These are phyloP conservation scores for Cytospora piceae DNA, from an alignment of 2,329 filamentous ascomycete species.

Conservation along the genomic window DNA sequence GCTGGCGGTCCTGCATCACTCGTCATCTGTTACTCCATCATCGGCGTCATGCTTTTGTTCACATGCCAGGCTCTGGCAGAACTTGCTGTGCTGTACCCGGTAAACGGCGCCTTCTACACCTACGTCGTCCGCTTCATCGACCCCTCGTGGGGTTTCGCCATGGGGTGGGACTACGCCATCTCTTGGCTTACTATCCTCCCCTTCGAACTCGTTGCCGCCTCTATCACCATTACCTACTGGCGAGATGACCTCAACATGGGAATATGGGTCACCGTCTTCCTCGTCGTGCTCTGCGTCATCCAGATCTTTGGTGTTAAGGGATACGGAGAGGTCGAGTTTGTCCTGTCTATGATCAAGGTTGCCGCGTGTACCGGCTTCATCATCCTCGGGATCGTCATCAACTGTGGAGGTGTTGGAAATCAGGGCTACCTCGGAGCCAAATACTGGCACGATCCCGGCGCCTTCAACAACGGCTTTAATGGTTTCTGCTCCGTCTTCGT, in stretches of 20 bases:
- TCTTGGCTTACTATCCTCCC: constrained; percentile 54
- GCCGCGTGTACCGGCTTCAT: constrained; percentile 65
- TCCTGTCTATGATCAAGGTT: constrained; percentile 62
- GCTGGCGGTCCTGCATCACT: constrained; percentile 61
- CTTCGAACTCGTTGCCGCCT: constrained; percentile 58
- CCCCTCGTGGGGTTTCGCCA: constrained; percentile 60
- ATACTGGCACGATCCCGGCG: constrained; percentile 63
- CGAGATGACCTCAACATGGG: constrained; percentile 52
- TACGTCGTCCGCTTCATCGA: constrained; percentile 65
- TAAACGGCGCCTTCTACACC: constrained; percentile 66
- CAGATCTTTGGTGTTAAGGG: constrained; percentile 61
- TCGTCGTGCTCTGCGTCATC: constrained; percentile 54
- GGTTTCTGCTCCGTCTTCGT: constrained; percentile 57
- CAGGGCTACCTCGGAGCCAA: constrained; percentile 63
- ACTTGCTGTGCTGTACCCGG: constrained; percentile 61
- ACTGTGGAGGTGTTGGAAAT: constrained; percentile 59
- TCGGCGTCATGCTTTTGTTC: constrained; percentile 62
- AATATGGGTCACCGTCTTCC: constrained; percentile 61
- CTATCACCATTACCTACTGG: constrained; percentile 60
- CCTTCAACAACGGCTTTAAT: constrained; percentile 55
- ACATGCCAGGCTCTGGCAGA: constrained; percentile 64
- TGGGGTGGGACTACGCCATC: constrained; percentile 58
- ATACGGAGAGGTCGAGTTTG: constrained; percentile 64
- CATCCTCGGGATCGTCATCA: constrained; percentile 63
- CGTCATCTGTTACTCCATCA: constrained; percentile 56